Percentiles rank a stretch among this genome's conserved stretches.
Conservation (phyloP, 305 asterid genomes). For the Solanum hybrid region DNA sequence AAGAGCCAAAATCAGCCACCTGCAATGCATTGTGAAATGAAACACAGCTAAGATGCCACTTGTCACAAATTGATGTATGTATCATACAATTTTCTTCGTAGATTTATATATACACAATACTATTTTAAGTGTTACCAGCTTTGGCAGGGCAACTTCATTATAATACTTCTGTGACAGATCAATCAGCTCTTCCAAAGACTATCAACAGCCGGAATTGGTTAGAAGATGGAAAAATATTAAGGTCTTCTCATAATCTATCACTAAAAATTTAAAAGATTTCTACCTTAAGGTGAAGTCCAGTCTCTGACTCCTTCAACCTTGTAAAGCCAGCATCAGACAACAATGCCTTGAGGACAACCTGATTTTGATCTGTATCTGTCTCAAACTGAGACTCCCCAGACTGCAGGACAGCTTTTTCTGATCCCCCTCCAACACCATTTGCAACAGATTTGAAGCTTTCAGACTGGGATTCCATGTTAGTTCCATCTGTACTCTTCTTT, state of each 20-base stretch:
- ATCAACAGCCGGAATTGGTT: constrained; percentile 26
- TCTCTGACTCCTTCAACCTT: constrained; percentile 76
- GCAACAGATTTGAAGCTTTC: constrained; percentile 27
- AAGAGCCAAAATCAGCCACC: constrained; percentile 99
- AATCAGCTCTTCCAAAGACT: constrained; percentile 77
- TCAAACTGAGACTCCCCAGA: constrained; percentile 42
- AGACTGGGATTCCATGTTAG: constrained; percentile 32
- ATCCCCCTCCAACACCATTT: constrained; percentile 38
- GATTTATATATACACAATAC: neutral
- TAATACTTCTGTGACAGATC: constrained; percentile 75
- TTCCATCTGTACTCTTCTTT: constrained; percentile 58
- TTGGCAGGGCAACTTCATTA: constrained; percentile 86
- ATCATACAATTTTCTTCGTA: neutral
- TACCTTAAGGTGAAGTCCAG: constrained; percentile 93
- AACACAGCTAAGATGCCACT: neutral
- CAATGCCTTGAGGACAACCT: constrained; percentile 45
- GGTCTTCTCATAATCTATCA: neutral
- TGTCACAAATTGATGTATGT: neutral
- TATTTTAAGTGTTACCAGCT: constrained; percentile 52
- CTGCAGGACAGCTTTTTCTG: constrained; percentile 28
- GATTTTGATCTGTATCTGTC: constrained; percentile 47
- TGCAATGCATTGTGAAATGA: constrained; percentile 30
- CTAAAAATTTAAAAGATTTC: neutral
- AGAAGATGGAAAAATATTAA: constrained; percentile 17
- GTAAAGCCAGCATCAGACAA: constrained; percentile 66